These are phyloP conservation scores for Russula griseocarnosa DNA, from an alignment of 768 basidiomycete species.

Conservation along the genomic window DNA sequence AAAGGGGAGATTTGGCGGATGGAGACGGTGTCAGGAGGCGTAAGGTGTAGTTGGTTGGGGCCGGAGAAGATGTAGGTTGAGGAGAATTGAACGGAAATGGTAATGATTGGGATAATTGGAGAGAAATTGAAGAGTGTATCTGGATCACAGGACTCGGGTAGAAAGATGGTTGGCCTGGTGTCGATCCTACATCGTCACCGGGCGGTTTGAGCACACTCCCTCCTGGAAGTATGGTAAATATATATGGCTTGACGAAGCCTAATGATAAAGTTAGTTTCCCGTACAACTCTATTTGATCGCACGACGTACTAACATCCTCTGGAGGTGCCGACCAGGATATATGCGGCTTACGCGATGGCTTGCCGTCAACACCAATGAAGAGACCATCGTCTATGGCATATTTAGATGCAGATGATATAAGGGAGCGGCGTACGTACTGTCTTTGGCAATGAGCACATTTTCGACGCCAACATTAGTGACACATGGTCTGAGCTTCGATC, in stretches of 20 bases:
- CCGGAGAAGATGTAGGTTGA: constrained; percentile 31
- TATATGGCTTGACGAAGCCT: constrained; percentile 75
- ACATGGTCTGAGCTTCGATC: constrained; percentile 66
- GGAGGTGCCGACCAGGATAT: constrained; percentile 78
- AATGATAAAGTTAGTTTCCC: constrained; percentile 15
- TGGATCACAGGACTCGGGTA: constrained; percentile 60
- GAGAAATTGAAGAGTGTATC: constrained; percentile 66
- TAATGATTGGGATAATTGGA: constrained; percentile 56
- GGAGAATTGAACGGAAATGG: constrained; percentile 54
- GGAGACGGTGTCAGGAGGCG: constrained; percentile 62
- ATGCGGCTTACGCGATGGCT: constrained; percentile 43
- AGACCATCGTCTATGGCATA: constrained; percentile 56
- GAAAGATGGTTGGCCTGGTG: constrained; percentile 37
- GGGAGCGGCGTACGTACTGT: constrained; percentile 52
- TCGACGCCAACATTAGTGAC: constrained; percentile 51
- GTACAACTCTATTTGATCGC: neutral
- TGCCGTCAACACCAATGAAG: constrained; percentile 59
- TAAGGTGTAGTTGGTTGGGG: constrained; percentile 45
- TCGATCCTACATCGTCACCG: constrained; percentile 29
- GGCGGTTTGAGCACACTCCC: constrained; percentile 48
- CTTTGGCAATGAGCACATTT: constrained; percentile 71
- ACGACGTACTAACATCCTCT: constrained; percentile 65
- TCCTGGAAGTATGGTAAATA: constrained; percentile 69
- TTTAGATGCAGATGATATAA: constrained; percentile 6
- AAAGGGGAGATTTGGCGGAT: constrained; percentile 51